phyloP scores from a whole-genome alignment of 805 yeast genomes.

The Cyberlindnera maritima region DNA sequence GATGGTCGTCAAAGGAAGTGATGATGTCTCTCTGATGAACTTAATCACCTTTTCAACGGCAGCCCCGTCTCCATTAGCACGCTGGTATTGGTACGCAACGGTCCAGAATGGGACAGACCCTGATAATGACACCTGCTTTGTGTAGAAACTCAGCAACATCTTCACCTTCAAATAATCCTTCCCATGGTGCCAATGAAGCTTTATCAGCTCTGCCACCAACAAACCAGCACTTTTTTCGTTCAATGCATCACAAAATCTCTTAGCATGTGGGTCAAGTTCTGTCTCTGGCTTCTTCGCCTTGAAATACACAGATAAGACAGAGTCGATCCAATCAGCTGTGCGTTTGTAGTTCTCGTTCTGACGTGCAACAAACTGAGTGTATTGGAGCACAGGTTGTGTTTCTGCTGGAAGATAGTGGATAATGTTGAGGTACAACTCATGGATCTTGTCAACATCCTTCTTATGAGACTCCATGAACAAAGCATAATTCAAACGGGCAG shows the following conservation, averaged over 20 bases:
- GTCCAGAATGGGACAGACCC: conserved; percentile 54
- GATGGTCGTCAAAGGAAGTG: conserved; percentile 46
- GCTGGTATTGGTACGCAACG: conserved; percentile 53
- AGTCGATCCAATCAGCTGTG: conserved; percentile 26
- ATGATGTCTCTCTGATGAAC: conserved; percentile 42
- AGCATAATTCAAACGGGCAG: conserved; percentile 23
- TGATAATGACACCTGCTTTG: conserved; percentile 30
- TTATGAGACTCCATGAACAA: conserved; percentile 18
- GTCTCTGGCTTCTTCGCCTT: conserved; percentile 4
- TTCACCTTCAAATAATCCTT: conserved; percentile 33
- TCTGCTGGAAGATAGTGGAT: conserved; percentile 14
- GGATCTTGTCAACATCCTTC: conserved; percentile 14
- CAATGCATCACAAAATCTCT: conserved; percentile 32
- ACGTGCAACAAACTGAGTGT: conserved; percentile 21
- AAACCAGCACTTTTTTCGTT: conserved; percentile 42
- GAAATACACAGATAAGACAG: conserved; percentile 22
- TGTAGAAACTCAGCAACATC: conserved; percentile 29
- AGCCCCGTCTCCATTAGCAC: conserved; percentile 38
- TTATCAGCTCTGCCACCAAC: conserved; percentile 35
- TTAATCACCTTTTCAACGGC: conserved; percentile 45
- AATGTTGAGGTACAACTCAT: conserved; percentile 21
- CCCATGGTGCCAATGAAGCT: conserved; percentile 28
- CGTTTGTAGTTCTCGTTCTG: conserved; percentile 21
- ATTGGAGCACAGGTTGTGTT: conserved; percentile 22
- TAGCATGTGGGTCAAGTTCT: conserved; percentile 17